These are phyloP conservation scores for Xylaria castorea DNA, from an alignment of 495 filamentous ascomycete species.

Conservation along the genomic window DNA sequence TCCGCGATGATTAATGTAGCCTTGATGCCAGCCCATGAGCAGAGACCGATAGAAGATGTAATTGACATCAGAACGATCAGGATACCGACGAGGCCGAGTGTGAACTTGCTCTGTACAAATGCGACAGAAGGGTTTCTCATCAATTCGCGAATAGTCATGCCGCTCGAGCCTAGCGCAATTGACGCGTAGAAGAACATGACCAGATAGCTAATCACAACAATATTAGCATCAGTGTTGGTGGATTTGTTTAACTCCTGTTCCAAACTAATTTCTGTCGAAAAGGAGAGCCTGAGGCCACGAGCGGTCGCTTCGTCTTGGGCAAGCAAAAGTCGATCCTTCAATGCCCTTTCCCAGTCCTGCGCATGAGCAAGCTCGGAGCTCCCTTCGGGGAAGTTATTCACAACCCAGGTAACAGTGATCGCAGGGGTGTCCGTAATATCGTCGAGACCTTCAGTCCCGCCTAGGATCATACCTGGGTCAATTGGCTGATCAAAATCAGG, in stretches of 20 bases:
- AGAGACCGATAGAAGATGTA: slow-evolving; percentile 89
- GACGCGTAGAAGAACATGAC: slow-evolving; percentile 99
- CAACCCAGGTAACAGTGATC: slow-evolving; percentile 93
- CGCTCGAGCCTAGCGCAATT: slow-evolving; percentile 86
- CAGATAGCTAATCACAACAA: slow-evolving; percentile 95
- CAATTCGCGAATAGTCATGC: slow-evolving; percentile 74
- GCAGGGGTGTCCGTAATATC: slow-evolving; percentile 78
- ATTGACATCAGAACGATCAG: slow-evolving; percentile 97
- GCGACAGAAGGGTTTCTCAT: slow-evolving; percentile 80
- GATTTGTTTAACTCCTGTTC: slow-evolving; percentile 95
- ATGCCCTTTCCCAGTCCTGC: slow-evolving; percentile 85
- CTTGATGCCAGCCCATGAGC: slow-evolving; percentile 87
- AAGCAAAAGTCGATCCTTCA: slow-evolving; percentile 71
- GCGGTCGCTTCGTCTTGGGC: slow-evolving; percentile 81
- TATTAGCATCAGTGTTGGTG: slow-evolving; percentile 97
- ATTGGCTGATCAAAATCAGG: slow-evolving; percentile 88
- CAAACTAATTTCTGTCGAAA: slow-evolving; percentile 91
- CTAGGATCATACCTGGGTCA: slow-evolving; percentile 82
- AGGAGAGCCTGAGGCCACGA: slow-evolving; percentile 83
- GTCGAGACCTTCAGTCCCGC: slow-evolving; percentile 72
- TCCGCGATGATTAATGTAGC: slow-evolving; percentile 97
- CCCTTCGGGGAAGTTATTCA: slow-evolving; percentile 83
- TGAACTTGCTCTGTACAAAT: slow-evolving; percentile 94
- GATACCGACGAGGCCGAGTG: slow-evolving; percentile 89
- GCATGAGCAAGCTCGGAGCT: slow-evolving; percentile 70